Evolutionary conservation across 2,329 filamentous ascomycete genomes (phyloP).

Genomic region (Trichoderma sp.): DNA sequence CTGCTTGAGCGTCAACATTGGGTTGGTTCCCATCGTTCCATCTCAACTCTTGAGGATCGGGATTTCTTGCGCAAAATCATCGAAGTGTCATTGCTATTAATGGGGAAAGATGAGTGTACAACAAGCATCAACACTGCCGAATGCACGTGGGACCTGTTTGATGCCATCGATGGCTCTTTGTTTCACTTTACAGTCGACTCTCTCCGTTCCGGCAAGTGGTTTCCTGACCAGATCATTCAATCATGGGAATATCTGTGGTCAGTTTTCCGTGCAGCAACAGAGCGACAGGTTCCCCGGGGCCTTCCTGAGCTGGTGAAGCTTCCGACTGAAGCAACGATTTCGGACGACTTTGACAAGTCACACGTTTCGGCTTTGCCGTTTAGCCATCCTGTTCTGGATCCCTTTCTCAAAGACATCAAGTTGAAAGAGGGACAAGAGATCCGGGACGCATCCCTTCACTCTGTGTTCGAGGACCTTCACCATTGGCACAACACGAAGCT

Average conservation of each 20-base stretch:
- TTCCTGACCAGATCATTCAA: not conserved
- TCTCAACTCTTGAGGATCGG: not conserved
- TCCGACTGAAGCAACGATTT: not conserved
- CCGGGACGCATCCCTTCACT: slow-evolving; percentile 31
- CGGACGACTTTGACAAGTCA: not conserved
- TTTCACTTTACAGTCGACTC: slow-evolving; percentile 11
- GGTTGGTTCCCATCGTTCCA: not conserved
- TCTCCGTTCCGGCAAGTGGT: not conserved
- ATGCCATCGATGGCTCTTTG: slow-evolving; percentile 23
- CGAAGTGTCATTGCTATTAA: slow-evolving; percentile 8
- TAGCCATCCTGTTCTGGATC: slow-evolving; percentile 50
- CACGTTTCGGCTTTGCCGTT: slow-evolving; percentile 46
- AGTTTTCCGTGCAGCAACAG: not conserved
- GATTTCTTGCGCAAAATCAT: slow-evolving; percentile 13
- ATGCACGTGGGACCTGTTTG: slow-evolving; percentile 22
- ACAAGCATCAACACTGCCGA: not conserved
- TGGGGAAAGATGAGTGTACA: not conserved
- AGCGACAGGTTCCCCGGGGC: not conserved
- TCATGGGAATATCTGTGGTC: slow-evolving; percentile 18
- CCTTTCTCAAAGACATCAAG: slow-evolving; percentile 48
- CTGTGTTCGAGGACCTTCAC: slow-evolving; percentile 51
- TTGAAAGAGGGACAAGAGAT: slow-evolving; percentile 38
- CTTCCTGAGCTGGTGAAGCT: not conserved
- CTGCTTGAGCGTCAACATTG: slow-evolving; percentile 27
- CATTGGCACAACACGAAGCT: slow-evolving; percentile 67